Evolutionary conservation across 805 yeast genomes (phyloP).

Genomic region (Candida andamanensis): DNA sequence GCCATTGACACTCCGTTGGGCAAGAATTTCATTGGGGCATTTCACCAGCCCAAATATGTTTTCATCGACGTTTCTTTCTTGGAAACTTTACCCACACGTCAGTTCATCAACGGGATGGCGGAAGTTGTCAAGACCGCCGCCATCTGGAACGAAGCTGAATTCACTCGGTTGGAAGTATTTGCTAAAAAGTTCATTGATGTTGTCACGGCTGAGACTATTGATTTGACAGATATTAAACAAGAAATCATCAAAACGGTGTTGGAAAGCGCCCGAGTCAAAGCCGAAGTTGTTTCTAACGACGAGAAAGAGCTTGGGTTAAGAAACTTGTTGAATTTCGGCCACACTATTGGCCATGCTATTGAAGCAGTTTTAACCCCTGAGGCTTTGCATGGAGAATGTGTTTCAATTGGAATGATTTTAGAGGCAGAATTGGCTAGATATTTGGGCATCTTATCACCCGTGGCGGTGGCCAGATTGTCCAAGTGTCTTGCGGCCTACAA

Average conservation of each 20-base stretch:
- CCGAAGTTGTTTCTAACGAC: slow-evolving; percentile 87
- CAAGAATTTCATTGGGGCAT: slow-evolving; percentile 93
- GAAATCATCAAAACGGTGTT: slow-evolving; percentile 74
- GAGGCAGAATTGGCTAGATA: slow-evolving; percentile 96
- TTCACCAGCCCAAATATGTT: slow-evolving; percentile 91
- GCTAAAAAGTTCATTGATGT: slow-evolving; percentile 66
- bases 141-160: slow-evolving; percentile 90
- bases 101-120: slow-evolving; percentile 96
- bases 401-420: slow-evolving; percentile 90
- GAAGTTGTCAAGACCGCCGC: slow-evolving; percentile 98
- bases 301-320: slow-evolving; percentile 94
- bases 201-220: slow-evolving; percentile 39
- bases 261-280: slow-evolving; percentile 86
- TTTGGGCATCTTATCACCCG: slow-evolving; percentile 82
- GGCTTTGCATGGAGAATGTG: slow-evolving; percentile 97
- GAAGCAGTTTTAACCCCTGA: slow-evolving; percentile 97
- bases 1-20: slow-evolving; percentile 97
- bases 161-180: slow-evolving; percentile 74
- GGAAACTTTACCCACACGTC: slow-evolving; percentile 85
- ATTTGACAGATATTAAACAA: slow-evolving; percentile 63
- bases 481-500: slow-evolving; percentile 83
- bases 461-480: slow-evolving; percentile 85
- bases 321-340: slow-evolving; percentile 91
- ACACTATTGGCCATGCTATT: slow-evolving; percentile 95
- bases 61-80: slow-evolving; percentile 85